phyloP scores from a whole-genome alignment of 345 rosid species.

The Eucalyptus erythrocorys region DNA sequence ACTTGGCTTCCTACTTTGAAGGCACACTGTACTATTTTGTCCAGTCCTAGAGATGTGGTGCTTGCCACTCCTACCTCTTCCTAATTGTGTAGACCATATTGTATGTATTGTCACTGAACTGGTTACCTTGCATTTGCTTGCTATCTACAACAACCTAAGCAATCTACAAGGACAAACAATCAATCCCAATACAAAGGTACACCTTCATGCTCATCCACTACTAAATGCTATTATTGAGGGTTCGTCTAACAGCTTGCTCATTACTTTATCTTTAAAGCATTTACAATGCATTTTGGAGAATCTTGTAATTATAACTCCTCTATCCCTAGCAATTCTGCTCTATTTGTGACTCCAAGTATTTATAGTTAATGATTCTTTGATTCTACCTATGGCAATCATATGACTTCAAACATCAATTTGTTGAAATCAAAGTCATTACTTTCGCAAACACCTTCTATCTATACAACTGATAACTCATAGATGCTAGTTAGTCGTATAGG shows the following conservation, averaged over 20 bases:
- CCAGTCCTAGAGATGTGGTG: neutral
- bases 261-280: no score
- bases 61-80: neutral
- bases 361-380: no score
- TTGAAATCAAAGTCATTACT: no score
- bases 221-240: neutral
- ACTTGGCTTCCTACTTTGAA: neutral
- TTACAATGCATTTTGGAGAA: no score
- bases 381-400: rapidly evolving
- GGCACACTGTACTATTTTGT: neutral
- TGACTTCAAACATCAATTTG: no score
- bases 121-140: neutral
- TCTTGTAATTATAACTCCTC: no score
- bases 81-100: neutral
- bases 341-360: no score
- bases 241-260: neutral
- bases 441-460: no score
- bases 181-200: neutral
- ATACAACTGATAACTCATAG: no score
- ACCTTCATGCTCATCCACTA: neutral
- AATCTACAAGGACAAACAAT: no score
- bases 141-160: neutral
- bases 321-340: no score
- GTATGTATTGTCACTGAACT: neutral
- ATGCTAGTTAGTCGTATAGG: no score